Conservation (phyloP, 73 alveolate species). For the Paramecium bursaria region DNA sequence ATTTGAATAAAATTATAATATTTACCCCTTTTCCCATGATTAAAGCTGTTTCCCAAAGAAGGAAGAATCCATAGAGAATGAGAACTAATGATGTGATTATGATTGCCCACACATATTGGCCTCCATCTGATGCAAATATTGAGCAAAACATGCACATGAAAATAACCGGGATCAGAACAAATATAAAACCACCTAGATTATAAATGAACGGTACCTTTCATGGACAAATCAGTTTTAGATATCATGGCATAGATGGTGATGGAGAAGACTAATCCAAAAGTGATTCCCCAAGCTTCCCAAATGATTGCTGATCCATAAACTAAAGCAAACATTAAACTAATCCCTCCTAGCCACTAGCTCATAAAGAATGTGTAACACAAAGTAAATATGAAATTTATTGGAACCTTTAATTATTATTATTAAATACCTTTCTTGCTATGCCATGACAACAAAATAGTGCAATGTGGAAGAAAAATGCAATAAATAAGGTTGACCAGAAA, state of each 20-base stretch:
- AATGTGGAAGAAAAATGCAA: background rate
- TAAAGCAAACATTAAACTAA: background rate
- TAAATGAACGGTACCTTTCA: background rate
- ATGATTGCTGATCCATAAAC: background rate
- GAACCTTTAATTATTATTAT: background rate
- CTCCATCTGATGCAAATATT: background rate
- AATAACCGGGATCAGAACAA: background rate
- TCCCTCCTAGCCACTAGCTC: background rate
- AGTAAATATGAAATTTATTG: background rate
- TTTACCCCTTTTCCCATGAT: conserved; percentile 53
- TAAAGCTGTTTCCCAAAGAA: conserved; percentile 10
- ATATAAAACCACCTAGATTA: conserved; percentile 11
- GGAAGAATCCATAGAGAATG: conserved; percentile 27
- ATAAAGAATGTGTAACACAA: background rate
- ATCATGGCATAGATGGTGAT: background rate
- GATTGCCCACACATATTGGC: background rate
- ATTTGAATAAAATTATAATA: background rate
- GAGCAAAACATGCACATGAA: background rate
- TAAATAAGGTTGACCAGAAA: background rate
- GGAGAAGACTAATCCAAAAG: background rate
- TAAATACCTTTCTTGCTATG: conserved; percentile 14
- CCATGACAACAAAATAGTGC: conserved; percentile 11
- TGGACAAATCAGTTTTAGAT: background rate
- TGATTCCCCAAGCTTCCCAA: conserved; percentile 56
- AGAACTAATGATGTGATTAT: background rate